Evolutionary conservation across 2,329 filamentous ascomycete species (phyloP).

Genomic region (Fusarium musae): DNA sequence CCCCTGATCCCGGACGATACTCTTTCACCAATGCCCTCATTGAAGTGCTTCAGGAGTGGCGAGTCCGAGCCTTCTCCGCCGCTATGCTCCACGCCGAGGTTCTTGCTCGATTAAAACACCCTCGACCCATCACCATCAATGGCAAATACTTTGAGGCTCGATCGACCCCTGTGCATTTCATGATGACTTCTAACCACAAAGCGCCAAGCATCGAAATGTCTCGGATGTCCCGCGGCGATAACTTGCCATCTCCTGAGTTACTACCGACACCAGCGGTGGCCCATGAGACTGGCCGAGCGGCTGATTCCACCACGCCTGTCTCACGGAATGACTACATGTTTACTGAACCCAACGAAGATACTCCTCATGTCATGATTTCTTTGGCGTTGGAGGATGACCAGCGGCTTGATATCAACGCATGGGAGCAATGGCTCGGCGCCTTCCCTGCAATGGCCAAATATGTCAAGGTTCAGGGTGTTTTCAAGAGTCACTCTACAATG

Average conservation of each 20-base stretch:
- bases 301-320: slow-evolving; percentile 35
- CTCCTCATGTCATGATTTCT: slow-evolving; percentile 70
- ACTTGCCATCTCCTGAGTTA: slow-evolving; percentile 38
- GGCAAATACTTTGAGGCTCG: slow-evolving; percentile 68
- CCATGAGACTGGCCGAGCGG: slow-evolving; percentile 42
- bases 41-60: slow-evolving; percentile 69
- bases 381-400: slow-evolving; percentile 69
- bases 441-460: slow-evolving; percentile 69
- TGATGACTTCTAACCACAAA: slow-evolving; percentile 71
- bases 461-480: slow-evolving; percentile 69
- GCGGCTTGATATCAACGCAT: slow-evolving; percentile 65
- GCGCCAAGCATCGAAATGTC: slow-evolving; percentile 68
- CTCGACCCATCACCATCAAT: slow-evolving; percentile 66
- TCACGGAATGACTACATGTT: slow-evolving; percentile 45
- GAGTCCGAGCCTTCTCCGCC: slow-evolving; percentile 64
- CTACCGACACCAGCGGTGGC: slow-evolving; percentile 30
- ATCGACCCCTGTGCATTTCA: slow-evolving; percentile 70
- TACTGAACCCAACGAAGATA: slow-evolving; percentile 63
- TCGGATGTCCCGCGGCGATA: slow-evolving; percentile 46
- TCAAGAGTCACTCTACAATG: slow-evolving; percentile 70
- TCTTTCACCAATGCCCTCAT: slow-evolving; percentile 70
- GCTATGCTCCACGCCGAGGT: slow-evolving; percentile 71
- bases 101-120: slow-evolving; percentile 69
- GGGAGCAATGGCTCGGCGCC: slow-evolving; percentile 66
- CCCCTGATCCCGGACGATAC: slow-evolving; percentile 67